Percentiles rank a stretch among this genome's conserved stretches.
Evolutionary conservation across 257 asterid genomes (phyloP).

Genomic region (Solanum clarkiae): DNA sequence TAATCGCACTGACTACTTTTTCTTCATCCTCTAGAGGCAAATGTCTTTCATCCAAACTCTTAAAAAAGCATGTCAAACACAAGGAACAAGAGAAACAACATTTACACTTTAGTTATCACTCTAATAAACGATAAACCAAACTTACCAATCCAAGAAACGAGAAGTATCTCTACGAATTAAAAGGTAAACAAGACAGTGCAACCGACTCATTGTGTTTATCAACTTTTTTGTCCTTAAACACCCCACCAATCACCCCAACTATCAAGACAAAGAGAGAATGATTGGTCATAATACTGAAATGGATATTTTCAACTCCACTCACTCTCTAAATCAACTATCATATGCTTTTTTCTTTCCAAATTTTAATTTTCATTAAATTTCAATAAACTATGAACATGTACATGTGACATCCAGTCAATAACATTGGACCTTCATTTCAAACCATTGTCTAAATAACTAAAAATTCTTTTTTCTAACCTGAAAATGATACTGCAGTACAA

Average conservation of each 20-base stretch:
- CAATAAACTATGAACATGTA: background rate
- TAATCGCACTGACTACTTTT: constrained; percentile 68
- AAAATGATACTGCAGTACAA: background rate
- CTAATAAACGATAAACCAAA: background rate
- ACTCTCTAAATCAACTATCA: background rate
- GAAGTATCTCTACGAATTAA: background rate
- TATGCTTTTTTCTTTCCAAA: background rate
- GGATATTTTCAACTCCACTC: background rate
- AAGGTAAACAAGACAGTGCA: background rate
- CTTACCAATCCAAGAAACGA: background rate
- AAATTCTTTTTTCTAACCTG: background rate
- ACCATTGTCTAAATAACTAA: background rate
- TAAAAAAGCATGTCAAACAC: background rate
- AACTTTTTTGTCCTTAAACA: background rate
- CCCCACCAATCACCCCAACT: background rate
- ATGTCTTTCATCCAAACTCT: constrained; percentile 69
- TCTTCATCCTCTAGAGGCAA: constrained; percentile 72
- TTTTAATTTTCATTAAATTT: background rate
- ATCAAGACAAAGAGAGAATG: background rate
- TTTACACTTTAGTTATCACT: background rate
- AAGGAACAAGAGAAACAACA: background rate
- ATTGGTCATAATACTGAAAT: background rate
- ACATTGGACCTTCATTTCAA: background rate
- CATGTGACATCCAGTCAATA: background rate
- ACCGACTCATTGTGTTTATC: background rate